Evolutionary conservation across 768 basidiomycete species (phyloP), one percentile per base, ranked within the genome.

Genomic region (Termitomyces sp.): DNA sequence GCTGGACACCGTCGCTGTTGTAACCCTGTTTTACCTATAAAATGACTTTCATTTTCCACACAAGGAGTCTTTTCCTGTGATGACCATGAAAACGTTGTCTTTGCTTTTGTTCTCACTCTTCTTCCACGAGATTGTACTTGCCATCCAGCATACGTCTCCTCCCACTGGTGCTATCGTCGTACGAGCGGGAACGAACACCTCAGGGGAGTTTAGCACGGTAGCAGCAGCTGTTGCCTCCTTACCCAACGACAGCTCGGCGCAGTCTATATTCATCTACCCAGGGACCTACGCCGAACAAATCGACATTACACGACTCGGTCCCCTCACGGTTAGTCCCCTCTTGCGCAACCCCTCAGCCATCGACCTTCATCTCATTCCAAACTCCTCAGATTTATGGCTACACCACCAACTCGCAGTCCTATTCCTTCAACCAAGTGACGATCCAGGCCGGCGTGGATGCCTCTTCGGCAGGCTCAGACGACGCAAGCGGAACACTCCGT

Each of bases 401-500:
- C 58, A 78, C 77, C 1, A 70, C 67, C 3, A 68, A 75, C 61
- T 74, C 75, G 0, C 58, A 68, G 5, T 64, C 66, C 18, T 76
- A 75, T 59, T 63, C 63, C 15, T 61, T 59, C n/a, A 79, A 79
- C 58, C 66, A 71, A 57, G 77, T 69, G 7, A 75, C 63, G 12
- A 66, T 79, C 38, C 66, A 72, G 31, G 72, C 72, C 7, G 71
- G 71, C 5, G 61, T 73, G 5, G 61, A 71, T 10, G 69, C 73
- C 5, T 66, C 57, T 29, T 58, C 61, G 2, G 74, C 76, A 9
- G 76, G 76, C 3, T 77, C 75, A 1, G 67, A 81, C 61, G 79
- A 81, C 54, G 73, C 73, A 4, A 75, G 73, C 53, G 78, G 79
- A 1, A 80, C 79, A 0, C 59, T 81, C 12, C 76, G 78, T 12